Base-by-base conservation (phyloP, 495 filamentous ascomycete species). In the Neurospora cerealis region DNA sequence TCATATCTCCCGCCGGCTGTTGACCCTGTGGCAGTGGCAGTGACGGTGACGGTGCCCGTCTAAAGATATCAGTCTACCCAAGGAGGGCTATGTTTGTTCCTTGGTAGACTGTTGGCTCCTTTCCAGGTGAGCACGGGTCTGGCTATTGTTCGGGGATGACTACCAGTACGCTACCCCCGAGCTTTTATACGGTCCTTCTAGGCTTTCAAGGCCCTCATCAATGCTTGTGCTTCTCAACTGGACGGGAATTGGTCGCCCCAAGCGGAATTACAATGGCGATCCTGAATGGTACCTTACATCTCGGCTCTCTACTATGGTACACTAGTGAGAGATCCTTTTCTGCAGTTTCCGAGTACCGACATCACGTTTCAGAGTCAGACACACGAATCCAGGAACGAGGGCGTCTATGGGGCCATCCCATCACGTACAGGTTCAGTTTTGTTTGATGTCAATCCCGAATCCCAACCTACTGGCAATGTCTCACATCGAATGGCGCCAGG, bases 351-450 rank as follows among this genome's bases (percentile, higher is more conserved):
- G 48, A 60, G 48, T 60, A 38, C 37, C 71, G 62, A 37, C 46
- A 66, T 41, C 46, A 69, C 38, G 48, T 72, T 72, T 62, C 71
- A 72, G 36, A 40, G 44, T 72, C 71, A 62, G 38, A 72, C 44
- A 72, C 62, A 37, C 44, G 39, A 72, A 38, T 72, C 48, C 48
- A 60, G 48, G 48, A 60, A 28, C 54, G 28, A 62, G 28, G 13
- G 5, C 10, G 21, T 32, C 48, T 24, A 60, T 28, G 48, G n/a
- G 48, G 13, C 48, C 48, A 60, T 60, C 48, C 24, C 48, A 60
- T 60, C 24, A 60, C 48, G 48, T 32, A 62, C 48, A 62, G 24
- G 24, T 9, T 34, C 24, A 34, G 28, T 15, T 17, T 34, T 34
- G 6, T 15, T 66, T 34, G 54, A 66, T 28, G 15, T 34, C 54